Conservation (phyloP, 176 grass and related monocot species). For the Musa itinerans region DNA sequence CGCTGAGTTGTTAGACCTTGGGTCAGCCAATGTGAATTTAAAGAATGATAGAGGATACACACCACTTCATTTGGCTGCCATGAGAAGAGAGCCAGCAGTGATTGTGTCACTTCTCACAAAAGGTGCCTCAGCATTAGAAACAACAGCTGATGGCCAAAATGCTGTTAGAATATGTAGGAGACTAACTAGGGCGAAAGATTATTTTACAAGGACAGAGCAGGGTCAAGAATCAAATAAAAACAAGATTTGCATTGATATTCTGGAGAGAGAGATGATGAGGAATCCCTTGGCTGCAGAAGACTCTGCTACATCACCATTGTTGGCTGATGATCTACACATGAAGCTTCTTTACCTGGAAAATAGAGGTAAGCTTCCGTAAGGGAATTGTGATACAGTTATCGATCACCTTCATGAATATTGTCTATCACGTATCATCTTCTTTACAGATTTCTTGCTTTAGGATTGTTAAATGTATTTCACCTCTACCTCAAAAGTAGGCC, state of each 20-base stretch:
- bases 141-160: conserved; percentile 61
- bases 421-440: not conserved
- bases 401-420: not conserved
- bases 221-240: conserved; percentile 93
- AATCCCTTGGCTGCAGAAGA: conserved; percentile 67
- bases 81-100: conserved; percentile 84
- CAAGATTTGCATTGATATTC: conserved; percentile 78
- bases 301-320: conserved; percentile 80
- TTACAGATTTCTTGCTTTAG: not conserved
- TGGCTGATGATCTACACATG: conserved; percentile 80
- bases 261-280: conserved; percentile 80
- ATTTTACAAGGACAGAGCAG: conserved; percentile 57
- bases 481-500: too few relatives aligned
- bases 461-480: not conserved
- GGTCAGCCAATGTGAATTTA: conserved; percentile 70
- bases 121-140: conserved; percentile 50
- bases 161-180: conserved; percentile 63
- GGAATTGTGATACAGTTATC: too few relatives aligned
- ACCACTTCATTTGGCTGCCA: conserved; percentile 81
- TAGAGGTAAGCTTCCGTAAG: conserved; percentile 50
- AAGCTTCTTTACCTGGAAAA: conserved; percentile 96
- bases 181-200: conserved; percentile 72
- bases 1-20: conserved; percentile 58
- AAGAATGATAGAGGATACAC: conserved; percentile 73
- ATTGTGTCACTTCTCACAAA: conserved; percentile 75